These are phyloP conservation scores for Eimeria sp. DNA, from an alignment of 169 alveolate genomes.

Conservation along the genomic window DNA sequence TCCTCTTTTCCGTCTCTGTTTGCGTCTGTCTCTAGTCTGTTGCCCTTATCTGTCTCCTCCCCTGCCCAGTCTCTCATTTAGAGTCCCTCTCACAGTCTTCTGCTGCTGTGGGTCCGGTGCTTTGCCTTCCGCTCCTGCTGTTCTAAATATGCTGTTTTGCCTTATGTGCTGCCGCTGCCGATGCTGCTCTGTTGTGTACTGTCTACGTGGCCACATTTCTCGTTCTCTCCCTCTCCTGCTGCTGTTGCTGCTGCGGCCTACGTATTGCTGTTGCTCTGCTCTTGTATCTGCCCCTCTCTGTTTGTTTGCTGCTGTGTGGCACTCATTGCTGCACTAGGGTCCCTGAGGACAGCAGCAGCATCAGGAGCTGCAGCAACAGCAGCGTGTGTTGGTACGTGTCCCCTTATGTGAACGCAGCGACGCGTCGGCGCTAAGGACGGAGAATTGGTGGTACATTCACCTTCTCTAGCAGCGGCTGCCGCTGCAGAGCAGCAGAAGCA, in stretches of 20 bases:
- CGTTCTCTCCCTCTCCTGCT: not conserved
- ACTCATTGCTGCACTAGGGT: not conserved
- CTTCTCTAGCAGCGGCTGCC: not conserved
- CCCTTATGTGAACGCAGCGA: constrained; percentile 3
- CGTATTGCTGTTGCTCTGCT: not conserved
- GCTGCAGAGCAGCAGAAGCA: constrained; percentile 1
- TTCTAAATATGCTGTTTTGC: not conserved
- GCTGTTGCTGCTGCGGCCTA: not conserved
- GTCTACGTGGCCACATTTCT: not conserved
- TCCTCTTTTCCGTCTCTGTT: not conserved
- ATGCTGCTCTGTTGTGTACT: not conserved
- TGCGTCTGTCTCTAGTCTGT: too few relatives aligned
- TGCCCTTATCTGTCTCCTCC: not conserved
- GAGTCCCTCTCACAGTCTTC: not conserved
- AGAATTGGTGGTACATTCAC: constrained; percentile 6
- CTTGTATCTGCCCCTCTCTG: not conserved
- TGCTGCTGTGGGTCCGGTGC: not conserved
- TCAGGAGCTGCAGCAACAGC: constrained; percentile 42
- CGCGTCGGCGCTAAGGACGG: constrained; percentile 20
- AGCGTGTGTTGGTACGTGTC: not conserved
- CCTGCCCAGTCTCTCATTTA: not conserved
- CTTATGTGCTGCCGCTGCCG: not conserved
- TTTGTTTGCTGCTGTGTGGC: not conserved
- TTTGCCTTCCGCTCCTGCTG: not conserved
- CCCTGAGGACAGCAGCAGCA: not conserved